These are phyloP conservation scores for Silene noctiflora DNA, from an alignment of 179 eudicot genomes.

Conservation along the genomic window DNA sequence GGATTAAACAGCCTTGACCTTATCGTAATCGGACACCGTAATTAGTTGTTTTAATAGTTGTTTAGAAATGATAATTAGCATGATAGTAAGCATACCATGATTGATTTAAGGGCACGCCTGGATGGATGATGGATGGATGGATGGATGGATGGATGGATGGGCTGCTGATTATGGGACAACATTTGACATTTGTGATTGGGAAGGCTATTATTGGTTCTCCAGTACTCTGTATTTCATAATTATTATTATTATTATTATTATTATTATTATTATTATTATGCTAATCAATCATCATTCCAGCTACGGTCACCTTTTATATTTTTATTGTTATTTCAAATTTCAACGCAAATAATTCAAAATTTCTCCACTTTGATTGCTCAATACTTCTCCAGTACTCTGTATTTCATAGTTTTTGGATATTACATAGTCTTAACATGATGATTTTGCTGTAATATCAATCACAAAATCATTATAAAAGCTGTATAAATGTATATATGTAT, in stretches of 20 bases:
- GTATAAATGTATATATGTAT: background rate
- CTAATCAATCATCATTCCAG: conserved; percentile 9
- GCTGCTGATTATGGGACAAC: conserved; percentile 21
- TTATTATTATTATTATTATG: too few species aligned
- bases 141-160: background rate
- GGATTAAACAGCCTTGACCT: background rate
- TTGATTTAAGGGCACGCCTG: conserved; percentile 30
- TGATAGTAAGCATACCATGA: conserved; percentile 25
- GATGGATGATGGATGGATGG: too few species aligned
- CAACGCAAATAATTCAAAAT: too few species aligned
- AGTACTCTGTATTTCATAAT: background rate
- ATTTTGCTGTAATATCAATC: too few species aligned
- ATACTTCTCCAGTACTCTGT: too few species aligned
- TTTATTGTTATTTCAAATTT: background rate
- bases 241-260: too few species aligned
- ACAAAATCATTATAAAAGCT: too few species aligned
- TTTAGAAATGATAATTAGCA: conserved; percentile 13
- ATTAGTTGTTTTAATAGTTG: background rate
- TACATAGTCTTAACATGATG: too few species aligned
- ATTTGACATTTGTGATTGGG: conserved; percentile 18
- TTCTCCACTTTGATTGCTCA: too few species aligned
- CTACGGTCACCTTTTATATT: background rate
- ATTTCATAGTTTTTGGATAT: too few species aligned
- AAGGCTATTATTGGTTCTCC: background rate
- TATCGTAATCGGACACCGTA: background rate